Percentiles rank a stretch among this genome's conserved stretches.
phyloP scores from a whole-genome alignment of 495 filamentous ascomycete species.

The Penicillium salamii region DNA sequence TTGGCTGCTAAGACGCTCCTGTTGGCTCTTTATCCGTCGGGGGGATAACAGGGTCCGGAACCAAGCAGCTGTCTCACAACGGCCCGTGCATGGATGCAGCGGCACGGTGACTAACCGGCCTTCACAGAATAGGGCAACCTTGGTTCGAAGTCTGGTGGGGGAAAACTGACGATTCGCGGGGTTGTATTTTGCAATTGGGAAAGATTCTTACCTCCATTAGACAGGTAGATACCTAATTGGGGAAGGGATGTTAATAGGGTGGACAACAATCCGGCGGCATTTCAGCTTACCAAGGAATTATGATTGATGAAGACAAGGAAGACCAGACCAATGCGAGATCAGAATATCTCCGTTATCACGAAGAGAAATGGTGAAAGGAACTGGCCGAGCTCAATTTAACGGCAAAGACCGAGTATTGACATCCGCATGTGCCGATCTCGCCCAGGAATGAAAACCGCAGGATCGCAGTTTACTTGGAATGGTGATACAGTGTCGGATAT shows the following conservation, averaged over 20 bases:
- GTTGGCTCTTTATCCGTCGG: constrained; percentile 5
- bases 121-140: background rate
- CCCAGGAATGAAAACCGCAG: background rate
- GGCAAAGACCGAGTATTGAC: constrained; percentile 1
- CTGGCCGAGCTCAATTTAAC: constrained; percentile 10
- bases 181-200: background rate
- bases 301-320: background rate
- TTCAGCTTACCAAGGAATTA: background rate
- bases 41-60: constrained; percentile 7
- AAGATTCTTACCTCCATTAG: constrained; percentile 9
- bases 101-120: constrained; percentile 5
- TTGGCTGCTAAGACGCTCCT: constrained; percentile 3
- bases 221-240: background rate
- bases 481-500: constrained; percentile 4
- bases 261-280: background rate
- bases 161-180: background rate
- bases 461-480: background rate
- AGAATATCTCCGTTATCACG: background rate
- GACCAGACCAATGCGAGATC: background rate
- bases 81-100: constrained; percentile 11
- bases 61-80: constrained; percentile 23
- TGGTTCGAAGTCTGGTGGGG: background rate
- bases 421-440: constrained; percentile 10
- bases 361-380: constrained; percentile 1
- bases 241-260: background rate